A percentile compares a stretch with the other conserved stretches of the same genome.
Evolutionary conservation across 495 filamentous ascomycete genomes (phyloP).

Genomic region (Lepraria neglecta): DNA sequence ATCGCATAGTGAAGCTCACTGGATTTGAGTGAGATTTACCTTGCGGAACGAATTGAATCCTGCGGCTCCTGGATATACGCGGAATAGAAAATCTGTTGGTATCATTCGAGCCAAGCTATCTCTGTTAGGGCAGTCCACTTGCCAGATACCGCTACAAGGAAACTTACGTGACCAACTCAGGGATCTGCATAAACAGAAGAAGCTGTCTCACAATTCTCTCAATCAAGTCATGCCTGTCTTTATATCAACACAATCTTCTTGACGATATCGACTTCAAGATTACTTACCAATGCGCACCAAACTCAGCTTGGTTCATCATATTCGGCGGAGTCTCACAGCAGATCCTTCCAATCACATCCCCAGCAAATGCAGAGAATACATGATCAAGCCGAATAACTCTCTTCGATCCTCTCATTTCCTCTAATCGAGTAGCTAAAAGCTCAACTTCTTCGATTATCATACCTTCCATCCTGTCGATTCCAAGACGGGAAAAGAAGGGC

Average conservation of each 20-base stretch:
- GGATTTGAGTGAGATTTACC: neutral
- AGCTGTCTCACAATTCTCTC: too few species aligned
- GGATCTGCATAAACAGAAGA: neutral
- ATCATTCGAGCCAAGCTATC: neutral
- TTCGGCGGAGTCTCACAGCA: slow-evolving; percentile 19
- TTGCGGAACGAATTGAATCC: slow-evolving; percentile 16
- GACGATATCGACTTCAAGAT: neutral
- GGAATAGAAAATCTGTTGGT: slow-evolving; percentile 4
- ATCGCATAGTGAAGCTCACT: too few species aligned
- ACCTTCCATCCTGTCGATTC: slow-evolving; percentile 1
- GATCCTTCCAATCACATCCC: slow-evolving; percentile 25
- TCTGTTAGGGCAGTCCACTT: too few species aligned
- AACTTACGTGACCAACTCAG: neutral
- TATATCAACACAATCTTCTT: too few species aligned
- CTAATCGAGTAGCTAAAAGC: slow-evolving; percentile 4
- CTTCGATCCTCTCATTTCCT: slow-evolving; percentile 15
- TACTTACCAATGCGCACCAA: slow-evolving; percentile 22
- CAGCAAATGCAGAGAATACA: slow-evolving; percentile 29
- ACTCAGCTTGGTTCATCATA: slow-evolving; percentile 22
- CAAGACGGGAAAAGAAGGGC: slow-evolving; percentile 19
- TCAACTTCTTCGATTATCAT: neutral
- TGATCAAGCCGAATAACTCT: slow-evolving; percentile 30
- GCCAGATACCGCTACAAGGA: neutral
- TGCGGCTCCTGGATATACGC: slow-evolving; percentile 6
- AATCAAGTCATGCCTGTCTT: too few species aligned